Evolutionary conservation across 1,139 yeast genomes (phyloP), one percentile per base, ranked within the genome.

Genomic region (Lodderomyces parapsilosis): DNA sequence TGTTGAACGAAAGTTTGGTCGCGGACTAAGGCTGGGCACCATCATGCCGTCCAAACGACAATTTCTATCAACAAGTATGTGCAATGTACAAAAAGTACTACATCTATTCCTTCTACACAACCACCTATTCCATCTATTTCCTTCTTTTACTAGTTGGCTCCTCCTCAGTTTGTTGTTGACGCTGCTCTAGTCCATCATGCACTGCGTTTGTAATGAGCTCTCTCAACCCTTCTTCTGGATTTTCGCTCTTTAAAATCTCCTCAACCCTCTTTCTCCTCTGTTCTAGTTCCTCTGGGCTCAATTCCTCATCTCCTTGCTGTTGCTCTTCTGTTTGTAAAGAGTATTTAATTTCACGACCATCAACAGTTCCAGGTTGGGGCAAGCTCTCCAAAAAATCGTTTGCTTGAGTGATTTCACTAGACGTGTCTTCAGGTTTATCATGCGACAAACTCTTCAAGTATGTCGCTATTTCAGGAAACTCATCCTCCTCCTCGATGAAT

Each of bases 401-500:
- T 28, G 54, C 50, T 13, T 49, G 49, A 17, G 32, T 45, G 23
- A 45, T 47, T 28, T 33, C 45, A 35, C 36, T 38, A 43, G 37
- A 34, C 11, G 22, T 30, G 15, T 30, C 37, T 8, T 32, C 37
- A 2, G 24, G 32, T 17, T 19, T 19, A 36, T 70, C 74, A 42
- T 74, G 78, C 6, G 65, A 63, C 48, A 81, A 63, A 0, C 72
- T 56, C 43, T 75, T 71, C 55, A 90, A 68, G 55, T 85, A 91
- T 36, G 69, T 73, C 7, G 81, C 81, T 19, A 91, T 70, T 38
- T 89, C 96, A 1, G 94, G 91, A 54, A 77, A 85, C 53, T 91
- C 98, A 30, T 76, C 91, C 39, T 91, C 96, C 48, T 89, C 96
- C 54, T 84, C 89, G 38, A 83, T 78, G 55, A 77, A 83, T 44